Evolutionary conservation across 2,329 filamentous ascomycete species (phyloP).

Genomic region (Shiraia bambusicola): DNA sequence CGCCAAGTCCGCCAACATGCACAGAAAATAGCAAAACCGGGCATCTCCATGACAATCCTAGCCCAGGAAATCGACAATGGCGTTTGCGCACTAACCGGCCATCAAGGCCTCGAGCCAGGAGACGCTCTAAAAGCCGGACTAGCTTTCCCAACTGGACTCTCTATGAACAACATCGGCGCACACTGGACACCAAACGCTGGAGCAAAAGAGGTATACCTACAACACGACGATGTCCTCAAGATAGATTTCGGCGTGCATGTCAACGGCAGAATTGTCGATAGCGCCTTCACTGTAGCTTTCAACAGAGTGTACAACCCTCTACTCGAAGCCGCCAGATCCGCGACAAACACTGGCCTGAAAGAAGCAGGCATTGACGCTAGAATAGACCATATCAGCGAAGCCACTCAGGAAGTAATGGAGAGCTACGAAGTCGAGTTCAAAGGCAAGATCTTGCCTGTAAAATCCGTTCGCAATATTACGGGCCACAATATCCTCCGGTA

Average conservation of each 20-base stretch:
- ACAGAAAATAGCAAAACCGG: slow-evolving; percentile 75
- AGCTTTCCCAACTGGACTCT: slow-evolving; percentile 82
- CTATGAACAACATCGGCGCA: slow-evolving; percentile 78
- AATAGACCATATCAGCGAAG: slow-evolving; percentile 76
- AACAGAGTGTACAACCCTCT: slow-evolving; percentile 68
- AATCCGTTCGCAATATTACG: slow-evolving; percentile 80
- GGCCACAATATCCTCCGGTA: slow-evolving; percentile 91
- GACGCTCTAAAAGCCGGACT: slow-evolving; percentile 77
- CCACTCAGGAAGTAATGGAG: slow-evolving; percentile 92
- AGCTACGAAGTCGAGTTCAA: slow-evolving; percentile 83
- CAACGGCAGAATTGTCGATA: slow-evolving; percentile 70
- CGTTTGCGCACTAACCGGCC: slow-evolving; percentile 72
- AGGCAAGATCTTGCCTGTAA: slow-evolving; percentile 74
- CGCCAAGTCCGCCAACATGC: slow-evolving; percentile 81
- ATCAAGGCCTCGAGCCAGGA: slow-evolving; percentile 72
- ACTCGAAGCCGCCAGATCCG: slow-evolving; percentile 64
- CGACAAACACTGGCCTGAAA: slow-evolving; percentile 74
- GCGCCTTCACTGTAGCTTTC: slow-evolving; percentile 68
- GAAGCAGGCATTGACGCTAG: slow-evolving; percentile 90
- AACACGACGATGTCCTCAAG: slow-evolving; percentile 72
- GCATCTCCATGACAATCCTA: slow-evolving; percentile 74
- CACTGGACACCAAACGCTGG: slow-evolving; percentile 86
- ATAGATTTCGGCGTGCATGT: slow-evolving; percentile 72
- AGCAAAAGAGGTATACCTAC: slow-evolving; percentile 74
- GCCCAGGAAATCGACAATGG: slow-evolving; percentile 80